A percentile compares a stretch with the other conserved stretches of the same genome.
Evolutionary conservation across 163 green algal genomes (phyloP).

Genomic region (Scenedesmus sp.): DNA sequence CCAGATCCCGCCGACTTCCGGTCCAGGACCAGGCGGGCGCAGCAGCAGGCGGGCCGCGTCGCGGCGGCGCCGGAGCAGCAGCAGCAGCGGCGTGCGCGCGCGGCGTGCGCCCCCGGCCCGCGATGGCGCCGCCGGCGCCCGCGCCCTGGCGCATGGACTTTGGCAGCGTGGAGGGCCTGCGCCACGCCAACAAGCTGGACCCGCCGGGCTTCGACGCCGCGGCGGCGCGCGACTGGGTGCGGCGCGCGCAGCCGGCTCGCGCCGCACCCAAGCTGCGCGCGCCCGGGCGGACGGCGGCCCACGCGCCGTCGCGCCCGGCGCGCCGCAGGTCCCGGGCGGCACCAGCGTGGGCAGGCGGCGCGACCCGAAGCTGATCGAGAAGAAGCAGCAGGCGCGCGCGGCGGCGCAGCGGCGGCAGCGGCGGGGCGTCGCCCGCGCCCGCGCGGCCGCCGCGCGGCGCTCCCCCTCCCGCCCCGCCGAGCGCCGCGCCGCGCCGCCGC

Average conservation of each 20-base stretch:
- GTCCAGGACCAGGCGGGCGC: neutral
- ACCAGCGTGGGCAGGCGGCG: constrained; percentile 2
- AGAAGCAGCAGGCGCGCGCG: constrained; percentile 32
- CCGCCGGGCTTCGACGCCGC: constrained; percentile 36
- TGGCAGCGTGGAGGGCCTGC: constrained; percentile 17
- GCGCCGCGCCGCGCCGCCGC: too few relatives aligned
- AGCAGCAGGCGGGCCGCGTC: too few relatives aligned
- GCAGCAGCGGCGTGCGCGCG: neutral
- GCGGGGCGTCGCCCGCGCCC: too few relatives aligned
- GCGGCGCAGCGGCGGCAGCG: too few relatives aligned
- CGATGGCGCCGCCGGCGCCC: neutral
- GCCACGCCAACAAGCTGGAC: constrained; percentile 21
- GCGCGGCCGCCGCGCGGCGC: too few relatives aligned
- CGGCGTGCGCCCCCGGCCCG: too few relatives aligned
- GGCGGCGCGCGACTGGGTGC: constrained; percentile 30
- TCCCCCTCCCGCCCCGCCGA: too few relatives aligned
- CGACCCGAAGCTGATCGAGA: constrained; percentile 37
- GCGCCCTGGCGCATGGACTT: constrained; percentile 39
- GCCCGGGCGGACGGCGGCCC: too few relatives aligned
- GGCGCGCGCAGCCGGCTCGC: neutral
- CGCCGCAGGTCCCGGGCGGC: constrained; percentile 24
- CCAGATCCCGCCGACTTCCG: neutral
- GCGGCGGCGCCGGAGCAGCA: neutral
- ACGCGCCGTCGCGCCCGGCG: too few relatives aligned
- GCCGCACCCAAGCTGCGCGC: too few relatives aligned